A percentile compares a stretch with the other conserved stretches of the same genome.
These are phyloP conservation scores for Phascolomyces articulosus DNA, from an alignment of 371 early-diverging fungal genomes.

Conservation along the genomic window DNA sequence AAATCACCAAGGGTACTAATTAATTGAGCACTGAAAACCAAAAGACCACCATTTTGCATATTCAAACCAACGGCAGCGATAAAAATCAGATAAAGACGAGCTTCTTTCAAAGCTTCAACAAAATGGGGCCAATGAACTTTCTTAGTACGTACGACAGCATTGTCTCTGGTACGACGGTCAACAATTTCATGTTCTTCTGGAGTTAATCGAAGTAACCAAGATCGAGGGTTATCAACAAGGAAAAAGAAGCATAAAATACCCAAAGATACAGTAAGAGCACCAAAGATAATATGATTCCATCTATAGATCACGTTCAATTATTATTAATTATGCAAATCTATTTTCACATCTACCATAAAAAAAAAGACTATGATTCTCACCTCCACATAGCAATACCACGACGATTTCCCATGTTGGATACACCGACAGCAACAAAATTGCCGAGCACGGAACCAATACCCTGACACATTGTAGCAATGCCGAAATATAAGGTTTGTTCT, in stretches of 20 bases:
- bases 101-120: conserved; percentile 36
- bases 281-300: conserved; percentile 43
- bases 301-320: background rate
- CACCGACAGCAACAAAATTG: conserved; percentile 28
- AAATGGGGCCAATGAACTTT: conserved; percentile 29
- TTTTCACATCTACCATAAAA: no score
- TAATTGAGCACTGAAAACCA: conserved; percentile 36
- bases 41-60: conserved; percentile 39
- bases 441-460: conserved; percentile 32
- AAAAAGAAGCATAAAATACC: conserved; percentile 34
- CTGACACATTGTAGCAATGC: conserved; percentile 23
- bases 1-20: conserved; percentile 34
- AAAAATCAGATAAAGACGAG: conserved; percentile 30
- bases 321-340: no score
- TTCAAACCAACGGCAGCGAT: conserved; percentile 21
- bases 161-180: conserved; percentile 34
- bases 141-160: conserved; percentile 29
- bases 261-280: conserved; percentile 29
- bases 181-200: conserved; percentile 37
- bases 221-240: conserved; percentile 32
- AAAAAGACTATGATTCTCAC: conserved; percentile 8
- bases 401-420: conserved; percentile 27
- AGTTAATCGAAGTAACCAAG: conserved; percentile 24
- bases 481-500: conserved; percentile 31
- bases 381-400: conserved; percentile 26